A percentile compares a stretch with the other conserved stretches of the same genome.
phyloP scores from a whole-genome alignment of 108 stramenopile species.

The Schizochytrium sp. region DNA sequence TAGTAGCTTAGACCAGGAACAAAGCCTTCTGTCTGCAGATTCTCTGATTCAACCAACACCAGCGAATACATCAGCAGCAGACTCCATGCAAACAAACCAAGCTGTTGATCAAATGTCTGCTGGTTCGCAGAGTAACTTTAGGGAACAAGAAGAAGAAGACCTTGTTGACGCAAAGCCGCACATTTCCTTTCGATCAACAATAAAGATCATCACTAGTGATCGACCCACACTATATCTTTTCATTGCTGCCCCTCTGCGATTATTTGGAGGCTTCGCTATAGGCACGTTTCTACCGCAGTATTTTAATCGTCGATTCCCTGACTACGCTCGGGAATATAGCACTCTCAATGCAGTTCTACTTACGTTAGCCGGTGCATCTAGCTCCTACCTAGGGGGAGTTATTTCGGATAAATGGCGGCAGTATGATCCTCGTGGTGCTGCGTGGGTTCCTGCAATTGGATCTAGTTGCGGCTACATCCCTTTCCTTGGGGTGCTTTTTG shows the following conservation, averaged over 20 bases:
- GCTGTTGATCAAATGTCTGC: too few relatives aligned
- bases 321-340: slow-evolving; percentile 9
- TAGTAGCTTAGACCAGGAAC: neutral
- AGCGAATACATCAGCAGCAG: too few relatives aligned
- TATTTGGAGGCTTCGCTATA: slow-evolving; percentile 18
- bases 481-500: slow-evolving; percentile 51
- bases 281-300: slow-evolving; percentile 47
- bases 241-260: slow-evolving; percentile 47
- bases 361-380: neutral
- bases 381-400: slow-evolving; percentile 31
- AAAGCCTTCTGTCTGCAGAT: too few relatives aligned
- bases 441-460: slow-evolving; percentile 46
- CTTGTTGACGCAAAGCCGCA: neutral
- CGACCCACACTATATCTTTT: slow-evolving; percentile 22
- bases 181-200: neutral
- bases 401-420: neutral
- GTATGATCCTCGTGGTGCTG: neutral
- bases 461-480: neutral
- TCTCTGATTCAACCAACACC: too few relatives aligned
- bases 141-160: too few relatives aligned
- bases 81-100: too few relatives aligned
- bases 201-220: neutral
- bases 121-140: too few relatives aligned
- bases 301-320: slow-evolving; percentile 8
- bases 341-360: slow-evolving; percentile 25